Percentiles rank a stretch among this genome's conserved stretches.
These are phyloP conservation scores for Musa beccarii DNA, from an alignment of 176 grass and related monocot genomes.

Conservation along the genomic window DNA sequence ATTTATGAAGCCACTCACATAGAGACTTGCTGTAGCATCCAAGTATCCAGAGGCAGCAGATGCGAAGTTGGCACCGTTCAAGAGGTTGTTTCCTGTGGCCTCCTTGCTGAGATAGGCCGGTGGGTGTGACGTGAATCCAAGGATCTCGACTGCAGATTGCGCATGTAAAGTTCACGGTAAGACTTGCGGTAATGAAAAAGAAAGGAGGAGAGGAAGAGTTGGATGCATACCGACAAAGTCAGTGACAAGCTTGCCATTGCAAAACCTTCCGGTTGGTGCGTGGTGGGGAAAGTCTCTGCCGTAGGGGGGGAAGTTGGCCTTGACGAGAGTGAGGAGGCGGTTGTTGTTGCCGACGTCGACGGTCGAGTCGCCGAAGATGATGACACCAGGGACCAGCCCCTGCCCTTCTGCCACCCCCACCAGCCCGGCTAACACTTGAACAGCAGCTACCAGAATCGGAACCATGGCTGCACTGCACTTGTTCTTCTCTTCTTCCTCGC, in stretches of 20 bases:
- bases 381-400: constrained; percentile 64
- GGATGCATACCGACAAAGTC: constrained; percentile 54
- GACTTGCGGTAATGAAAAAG: neutral
- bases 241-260: constrained; percentile 90
- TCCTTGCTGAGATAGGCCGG: constrained; percentile 56
- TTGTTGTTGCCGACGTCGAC: constrained; percentile 96
- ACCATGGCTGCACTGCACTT: neutral
- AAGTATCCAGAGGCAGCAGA: constrained; percentile 73
- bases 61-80: constrained; percentile 84
- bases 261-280: constrained; percentile 68
- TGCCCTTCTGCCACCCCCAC: constrained; percentile 31
- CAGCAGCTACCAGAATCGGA: neutral
- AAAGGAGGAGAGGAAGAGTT: neutral
- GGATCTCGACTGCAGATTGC: constrained; percentile 35
- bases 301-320: constrained; percentile 81
- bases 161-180: neutral
- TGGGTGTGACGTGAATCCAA: constrained; percentile 63
- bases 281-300: constrained; percentile 71
- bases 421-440: neutral
- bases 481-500: neutral
- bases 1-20: constrained; percentile 23
- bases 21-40: constrained; percentile 52
- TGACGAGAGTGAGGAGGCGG: constrained; percentile 54
- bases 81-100: constrained; percentile 57
- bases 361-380: constrained; percentile 88